Evolutionary conservation across 2,329 filamentous ascomycete genomes (phyloP).

Genomic region (Aspergillus fijiensis): DNA sequence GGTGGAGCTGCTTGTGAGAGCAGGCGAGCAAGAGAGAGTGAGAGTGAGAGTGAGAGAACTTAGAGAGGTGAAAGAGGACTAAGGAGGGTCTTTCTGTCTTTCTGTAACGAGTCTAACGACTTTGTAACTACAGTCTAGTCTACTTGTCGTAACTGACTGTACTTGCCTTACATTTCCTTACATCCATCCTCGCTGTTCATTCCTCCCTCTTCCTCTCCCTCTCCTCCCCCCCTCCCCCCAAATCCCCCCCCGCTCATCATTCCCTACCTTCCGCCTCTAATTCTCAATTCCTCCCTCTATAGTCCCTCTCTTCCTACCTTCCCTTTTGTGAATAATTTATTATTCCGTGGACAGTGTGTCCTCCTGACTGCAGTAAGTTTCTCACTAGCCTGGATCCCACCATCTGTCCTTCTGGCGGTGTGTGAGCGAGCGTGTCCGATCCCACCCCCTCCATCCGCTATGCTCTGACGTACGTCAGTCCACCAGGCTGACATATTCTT

Average conservation of each 20-base stretch:
- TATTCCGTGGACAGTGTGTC: slow-evolving; percentile 2
- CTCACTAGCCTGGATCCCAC: slow-evolving; percentile 8
- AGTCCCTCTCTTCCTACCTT: slow-evolving; percentile 8
- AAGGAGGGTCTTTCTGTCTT: not conserved
- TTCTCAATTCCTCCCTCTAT: slow-evolving; percentile 2
- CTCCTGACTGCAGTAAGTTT: slow-evolving; percentile 15
- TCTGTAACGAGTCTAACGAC: not conserved
- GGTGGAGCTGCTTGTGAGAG: slow-evolving; percentile 25
- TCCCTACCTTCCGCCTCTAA: not conserved
- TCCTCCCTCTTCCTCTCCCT: slow-evolving; percentile 23
- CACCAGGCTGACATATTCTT: slow-evolving; percentile 29
- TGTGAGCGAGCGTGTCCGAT: not conserved
- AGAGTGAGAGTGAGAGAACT: not conserved
- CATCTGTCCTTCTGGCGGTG: slow-evolving; percentile 13
- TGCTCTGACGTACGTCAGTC: slow-evolving; percentile 27
- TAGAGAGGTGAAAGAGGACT: not conserved
- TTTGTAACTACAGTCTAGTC: not conserved
- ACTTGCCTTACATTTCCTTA: not conserved
- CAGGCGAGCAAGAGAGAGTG: not conserved
- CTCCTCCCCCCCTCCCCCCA: slow-evolving; percentile 8
- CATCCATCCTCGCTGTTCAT: slow-evolving; percentile 2
- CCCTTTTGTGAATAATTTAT: not conserved
- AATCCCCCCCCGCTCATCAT: not conserved
- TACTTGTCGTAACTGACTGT: not conserved
- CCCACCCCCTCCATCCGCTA: slow-evolving; percentile 24